Conservation (phyloP, 305 asterid species). For the Euphrasia arctica region DNA sequence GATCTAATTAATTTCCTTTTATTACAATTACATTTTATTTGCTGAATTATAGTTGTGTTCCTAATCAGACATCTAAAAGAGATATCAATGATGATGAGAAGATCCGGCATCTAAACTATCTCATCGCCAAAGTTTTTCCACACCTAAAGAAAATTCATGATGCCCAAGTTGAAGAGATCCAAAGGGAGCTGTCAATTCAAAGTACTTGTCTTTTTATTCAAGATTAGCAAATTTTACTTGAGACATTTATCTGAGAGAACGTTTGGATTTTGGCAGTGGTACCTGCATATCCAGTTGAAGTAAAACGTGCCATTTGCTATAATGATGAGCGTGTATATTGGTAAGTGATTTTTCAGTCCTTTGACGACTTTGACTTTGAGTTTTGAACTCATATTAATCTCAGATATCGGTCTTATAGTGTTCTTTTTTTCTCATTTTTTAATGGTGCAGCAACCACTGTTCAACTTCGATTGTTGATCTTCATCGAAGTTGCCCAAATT, state of each 20-base stretch:
- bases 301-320: conserved; percentile 48
- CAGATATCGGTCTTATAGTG: not conserved
- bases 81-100: conserved; percentile 48
- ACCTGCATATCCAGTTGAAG: conserved; percentile 41
- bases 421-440: conserved; percentile 16
- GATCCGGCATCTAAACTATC: conserved; percentile 61
- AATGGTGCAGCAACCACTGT: conserved; percentile 69
- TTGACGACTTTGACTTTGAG: conserved; percentile 9
- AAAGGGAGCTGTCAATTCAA: conserved; percentile 47
- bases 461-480: conserved; percentile 92
- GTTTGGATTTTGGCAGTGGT: conserved; percentile 46
- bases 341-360: conserved; percentile 33
- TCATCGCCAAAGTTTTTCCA: conserved; percentile 57
- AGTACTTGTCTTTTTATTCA: conserved; percentile 36
- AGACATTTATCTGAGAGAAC: conserved; percentile 15
- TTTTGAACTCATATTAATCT: not conserved
- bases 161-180: conserved; percentile 71
- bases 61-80: conserved; percentile 55
- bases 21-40: not conserved
- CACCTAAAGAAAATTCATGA: conserved; percentile 49
- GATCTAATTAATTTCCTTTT: conserved; percentile 5
- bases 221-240: not conserved
- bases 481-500: conserved; percentile 80
- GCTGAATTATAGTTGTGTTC: conserved; percentile 27
- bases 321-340: conserved; percentile 86